Conservation (phyloP, 1,284 basidiomycete genomes). For the Athelia sp. region DNA sequence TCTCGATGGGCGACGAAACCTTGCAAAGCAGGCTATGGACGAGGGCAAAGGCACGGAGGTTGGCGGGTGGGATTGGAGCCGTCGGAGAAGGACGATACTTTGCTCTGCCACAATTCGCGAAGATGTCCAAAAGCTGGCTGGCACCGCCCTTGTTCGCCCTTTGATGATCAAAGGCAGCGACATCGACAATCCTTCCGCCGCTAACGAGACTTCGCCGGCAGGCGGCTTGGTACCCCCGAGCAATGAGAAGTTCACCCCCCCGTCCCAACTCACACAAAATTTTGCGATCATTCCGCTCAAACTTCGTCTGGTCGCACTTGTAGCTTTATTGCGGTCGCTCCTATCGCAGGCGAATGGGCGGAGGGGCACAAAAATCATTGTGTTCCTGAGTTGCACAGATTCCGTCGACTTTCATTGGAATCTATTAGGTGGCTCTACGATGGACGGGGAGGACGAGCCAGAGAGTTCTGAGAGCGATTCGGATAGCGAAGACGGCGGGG, state of each 20-base stretch:
- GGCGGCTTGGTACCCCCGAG: slow-evolving; percentile 14
- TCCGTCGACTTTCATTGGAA: slow-evolving; percentile 97
- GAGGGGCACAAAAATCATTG: slow-evolving; percentile 72
- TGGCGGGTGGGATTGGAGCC: slow-evolving; percentile 84
- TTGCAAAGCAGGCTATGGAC: slow-evolving; percentile 68
- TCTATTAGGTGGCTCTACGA: slow-evolving; percentile 74
- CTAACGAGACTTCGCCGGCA: slow-evolving; percentile 8
- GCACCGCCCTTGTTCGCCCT: slow-evolving; percentile 70
- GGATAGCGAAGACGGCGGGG: slow-evolving; percentile 21
- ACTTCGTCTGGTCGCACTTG: slow-evolving; percentile 84
- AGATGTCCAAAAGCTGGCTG: slow-evolving; percentile 91
- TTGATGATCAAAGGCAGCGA: slow-evolving; percentile 70
- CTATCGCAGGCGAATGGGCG: slow-evolving; percentile 54
- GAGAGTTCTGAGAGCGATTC: slow-evolving; percentile 18
- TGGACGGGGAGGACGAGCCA: slow-evolving; percentile 46
- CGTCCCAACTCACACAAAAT: slow-evolving; percentile 92
- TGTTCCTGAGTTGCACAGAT: slow-evolving; percentile 96
- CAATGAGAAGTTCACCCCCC: slow-evolving; percentile 80
- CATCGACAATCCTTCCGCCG: slow-evolving; percentile 35
- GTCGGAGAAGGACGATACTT: slow-evolving; percentile 76
- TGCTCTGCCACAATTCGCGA: slow-evolving; percentile 97
- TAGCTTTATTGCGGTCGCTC: slow-evolving; percentile 79
- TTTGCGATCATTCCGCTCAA: slow-evolving; percentile 93
- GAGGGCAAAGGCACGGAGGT: slow-evolving; percentile 71
- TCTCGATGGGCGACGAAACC: slow-evolving; percentile 73